These are phyloP conservation scores for Solanum rostratum DNA, from an alignment of 257 asterid genomes.

Conservation along the genomic window DNA sequence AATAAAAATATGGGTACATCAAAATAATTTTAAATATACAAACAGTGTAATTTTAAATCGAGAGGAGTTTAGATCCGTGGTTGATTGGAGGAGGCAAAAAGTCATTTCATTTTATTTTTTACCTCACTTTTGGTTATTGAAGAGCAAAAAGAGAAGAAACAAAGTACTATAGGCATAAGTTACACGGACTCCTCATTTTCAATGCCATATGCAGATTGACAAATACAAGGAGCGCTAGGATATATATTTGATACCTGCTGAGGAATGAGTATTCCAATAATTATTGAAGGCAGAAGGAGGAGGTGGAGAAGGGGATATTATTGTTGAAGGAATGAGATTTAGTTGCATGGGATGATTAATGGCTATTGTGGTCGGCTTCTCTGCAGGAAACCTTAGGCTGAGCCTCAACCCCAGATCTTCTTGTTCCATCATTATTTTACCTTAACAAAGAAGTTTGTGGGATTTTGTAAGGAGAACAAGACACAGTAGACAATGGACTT, in stretches of 20 bases:
- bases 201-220: too few relatives aligned
- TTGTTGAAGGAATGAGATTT: constrained; percentile 28
- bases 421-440: constrained; percentile 36
- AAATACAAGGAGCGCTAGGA: too few relatives aligned
- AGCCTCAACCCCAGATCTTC: constrained; percentile 70
- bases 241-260: too few relatives aligned
- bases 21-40: too few relatives aligned
- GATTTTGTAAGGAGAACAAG: not conserved
- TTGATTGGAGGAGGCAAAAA: not conserved
- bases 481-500: not conserved
- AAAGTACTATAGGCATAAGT: too few relatives aligned
- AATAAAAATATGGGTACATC: not conserved
- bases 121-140: not conserved
- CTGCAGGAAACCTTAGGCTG: constrained; percentile 40
- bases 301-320: not conserved
- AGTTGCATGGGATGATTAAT: constrained; percentile 2
- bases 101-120: not conserved
- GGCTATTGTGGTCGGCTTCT: not conserved
- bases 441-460: not conserved
- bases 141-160: too few relatives aligned
- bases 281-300: not conserved
- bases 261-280: constrained; percentile 30
- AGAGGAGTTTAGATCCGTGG: too few relatives aligned
- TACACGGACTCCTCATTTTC: too few relatives aligned
- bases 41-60: too few relatives aligned